phyloP scores from a whole-genome alignment of 1,284 basidiomycete species.

The Heterobasidion occidentale region DNA sequence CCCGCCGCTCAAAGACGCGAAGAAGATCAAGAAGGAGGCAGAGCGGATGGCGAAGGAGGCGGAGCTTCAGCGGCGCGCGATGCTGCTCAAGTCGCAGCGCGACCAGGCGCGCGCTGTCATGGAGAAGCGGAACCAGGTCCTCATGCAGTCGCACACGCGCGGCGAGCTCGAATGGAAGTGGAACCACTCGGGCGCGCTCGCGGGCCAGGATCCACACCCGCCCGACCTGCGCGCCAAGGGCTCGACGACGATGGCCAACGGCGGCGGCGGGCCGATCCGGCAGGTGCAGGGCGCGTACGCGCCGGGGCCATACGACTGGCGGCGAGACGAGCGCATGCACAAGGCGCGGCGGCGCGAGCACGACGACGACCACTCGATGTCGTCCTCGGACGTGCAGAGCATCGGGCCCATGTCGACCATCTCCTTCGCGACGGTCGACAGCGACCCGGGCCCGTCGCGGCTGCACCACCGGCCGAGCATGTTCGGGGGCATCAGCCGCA shows the following conservation, averaged over 20 bases:
- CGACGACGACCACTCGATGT: slow-evolving; percentile 88
- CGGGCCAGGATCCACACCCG: background rate
- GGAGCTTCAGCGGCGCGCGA: slow-evolving; percentile 80
- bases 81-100: slow-evolving; percentile 63
- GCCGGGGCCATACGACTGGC: slow-evolving; percentile 37
- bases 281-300: slow-evolving; percentile 30
- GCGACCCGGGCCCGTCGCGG: slow-evolving; percentile 73
- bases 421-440: slow-evolving; percentile 74
- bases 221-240: slow-evolving; percentile 3
- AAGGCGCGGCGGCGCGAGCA: slow-evolving; percentile 79
- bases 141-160: slow-evolving; percentile 44
- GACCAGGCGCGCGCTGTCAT: slow-evolving; percentile 95
- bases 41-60: slow-evolving; percentile 80
- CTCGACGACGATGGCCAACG: background rate
- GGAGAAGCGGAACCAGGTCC: slow-evolving; percentile 79
- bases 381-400: slow-evolving; percentile 76
- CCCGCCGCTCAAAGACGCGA: slow-evolving; percentile 53
- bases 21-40: slow-evolving; percentile 88
- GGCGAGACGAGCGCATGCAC: slow-evolving; percentile 51
- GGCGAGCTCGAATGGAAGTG: slow-evolving; percentile 56
- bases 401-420: slow-evolving; percentile 62
- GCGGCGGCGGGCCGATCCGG: slow-evolving; percentile 41
- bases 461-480: slow-evolving; percentile 51
- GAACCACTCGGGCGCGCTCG: slow-evolving; percentile 35
- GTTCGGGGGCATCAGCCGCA: slow-evolving; percentile 55